Percentiles rank a stretch among this genome's conserved stretches.
Evolutionary conservation across 805 yeast species (phyloP).

Genomic region (Phaffomyces thermotolerans): DNA sequence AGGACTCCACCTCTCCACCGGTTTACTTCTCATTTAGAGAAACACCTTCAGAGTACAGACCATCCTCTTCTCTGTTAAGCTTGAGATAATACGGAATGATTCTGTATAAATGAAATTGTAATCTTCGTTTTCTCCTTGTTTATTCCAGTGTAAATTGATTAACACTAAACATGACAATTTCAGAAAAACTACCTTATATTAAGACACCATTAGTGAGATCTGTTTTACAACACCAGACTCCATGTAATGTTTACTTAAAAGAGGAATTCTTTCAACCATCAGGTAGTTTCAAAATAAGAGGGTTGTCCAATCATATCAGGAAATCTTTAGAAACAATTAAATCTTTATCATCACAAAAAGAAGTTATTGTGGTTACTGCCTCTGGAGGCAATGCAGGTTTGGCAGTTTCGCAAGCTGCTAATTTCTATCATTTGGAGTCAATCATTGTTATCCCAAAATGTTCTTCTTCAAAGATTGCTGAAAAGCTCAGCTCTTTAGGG

Average conservation of each 20-base stretch:
- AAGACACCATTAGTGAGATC: conserved; percentile 34
- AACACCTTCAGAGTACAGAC: too few relatives aligned
- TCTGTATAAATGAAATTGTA: neutral
- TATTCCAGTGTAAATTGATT: neutral
- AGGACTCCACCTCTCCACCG: neutral
- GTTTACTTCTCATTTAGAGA: neutral
- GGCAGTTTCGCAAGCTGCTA: conserved; percentile 45
- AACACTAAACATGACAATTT: conserved; percentile 3
- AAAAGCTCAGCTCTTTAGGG: conserved; percentile 39
- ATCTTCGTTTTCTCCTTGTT: neutral
- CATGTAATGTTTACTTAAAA: conserved; percentile 37
- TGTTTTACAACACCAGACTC: conserved; percentile 23
- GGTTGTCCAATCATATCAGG: conserved; percentile 42
- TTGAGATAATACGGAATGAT: neutral
- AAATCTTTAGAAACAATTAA: conserved; percentile 23
- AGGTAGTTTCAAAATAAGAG: conserved; percentile 51
- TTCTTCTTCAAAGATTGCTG: conserved; percentile 39
- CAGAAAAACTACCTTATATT: conserved; percentile 14
- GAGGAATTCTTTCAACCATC: conserved; percentile 49
- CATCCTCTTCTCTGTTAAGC: neutral
- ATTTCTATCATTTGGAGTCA: conserved; percentile 29
- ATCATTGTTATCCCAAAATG: conserved; percentile 56
- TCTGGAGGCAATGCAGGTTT: conserved; percentile 53
- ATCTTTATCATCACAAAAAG: conserved; percentile 21
- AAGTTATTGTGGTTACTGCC: conserved; percentile 40